Conservation (phyloP, 208 protist genomes). For the Wallacemonas collosoma region DNA sequence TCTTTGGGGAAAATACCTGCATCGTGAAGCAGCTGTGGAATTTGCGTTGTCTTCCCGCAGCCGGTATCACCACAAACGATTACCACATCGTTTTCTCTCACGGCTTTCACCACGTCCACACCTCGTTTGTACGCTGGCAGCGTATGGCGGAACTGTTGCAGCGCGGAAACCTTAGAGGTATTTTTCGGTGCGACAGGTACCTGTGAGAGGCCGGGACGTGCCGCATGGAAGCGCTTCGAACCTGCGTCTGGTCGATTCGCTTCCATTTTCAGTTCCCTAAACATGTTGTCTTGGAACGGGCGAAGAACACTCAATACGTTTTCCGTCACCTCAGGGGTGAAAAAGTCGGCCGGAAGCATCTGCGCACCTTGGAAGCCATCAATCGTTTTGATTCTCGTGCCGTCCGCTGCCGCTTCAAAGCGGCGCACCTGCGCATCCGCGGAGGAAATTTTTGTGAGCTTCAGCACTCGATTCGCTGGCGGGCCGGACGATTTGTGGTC, state of each 20-base stretch:
- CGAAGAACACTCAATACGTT: slow-evolving; percentile 29
- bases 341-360: slow-evolving; percentile 45
- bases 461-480: slow-evolving; percentile 45
- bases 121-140: slow-evolving; percentile 60
- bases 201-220: slow-evolving; percentile 39
- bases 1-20: slow-evolving; percentile 59
- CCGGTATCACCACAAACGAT: slow-evolving; percentile 97
- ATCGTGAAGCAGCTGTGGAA: slow-evolving; percentile 86
- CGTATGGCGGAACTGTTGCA: slow-evolving; percentile 58
- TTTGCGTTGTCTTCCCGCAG: slow-evolving; percentile 97
- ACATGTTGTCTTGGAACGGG: slow-evolving; percentile 53
- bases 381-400: slow-evolving; percentile 58
- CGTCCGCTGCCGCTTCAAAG: slow-evolving; percentile 38
- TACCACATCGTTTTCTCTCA: slow-evolving; percentile 65
- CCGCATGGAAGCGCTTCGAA: slow-evolving; percentile 36
- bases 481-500: slow-evolving; percentile 70
- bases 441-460: slow-evolving; percentile 59
- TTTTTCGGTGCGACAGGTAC: slow-evolving; percentile 3
- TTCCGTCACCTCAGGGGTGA: slow-evolving; percentile 28
- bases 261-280: slow-evolving; percentile 40
- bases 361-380: slow-evolving; percentile 85
- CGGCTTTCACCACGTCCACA: slow-evolving; percentile 55
- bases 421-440: slow-evolving; percentile 31
- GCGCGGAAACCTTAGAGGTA: slow-evolving; percentile 14
- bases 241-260: slow-evolving; percentile 21